Conservation (phyloP, 2,329 filamentous ascomycete genomes). For the Beauveria australis region DNA sequence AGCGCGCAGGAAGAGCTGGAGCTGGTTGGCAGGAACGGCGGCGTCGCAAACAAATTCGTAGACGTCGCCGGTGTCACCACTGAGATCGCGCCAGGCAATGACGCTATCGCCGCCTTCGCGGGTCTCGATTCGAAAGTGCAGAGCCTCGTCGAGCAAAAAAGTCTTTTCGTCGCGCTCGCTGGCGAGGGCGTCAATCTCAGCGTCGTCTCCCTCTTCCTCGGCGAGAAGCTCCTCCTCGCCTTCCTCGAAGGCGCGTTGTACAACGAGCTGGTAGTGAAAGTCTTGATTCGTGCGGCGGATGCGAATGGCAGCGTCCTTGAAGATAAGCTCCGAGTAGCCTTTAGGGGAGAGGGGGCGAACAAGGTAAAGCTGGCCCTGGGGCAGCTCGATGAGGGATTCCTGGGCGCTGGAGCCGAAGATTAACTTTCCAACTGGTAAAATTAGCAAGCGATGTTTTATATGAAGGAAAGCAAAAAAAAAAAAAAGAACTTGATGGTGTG, state of each 20-base stretch:
- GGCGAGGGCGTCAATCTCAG: conserved; percentile 62
- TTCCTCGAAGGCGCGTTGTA: conserved; percentile 95
- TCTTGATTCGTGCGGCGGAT: conserved; percentile 91
- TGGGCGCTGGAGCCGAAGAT: conserved; percentile 83
- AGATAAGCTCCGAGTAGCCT: conserved; percentile 97
- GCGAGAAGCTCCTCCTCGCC: conserved; percentile 87
- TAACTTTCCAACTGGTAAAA: conserved; percentile 68
- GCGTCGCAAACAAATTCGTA: conserved; percentile 95
- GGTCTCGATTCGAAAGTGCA: conserved; percentile 80
- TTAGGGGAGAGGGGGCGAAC: conserved; percentile 93
- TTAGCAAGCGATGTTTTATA: background rate
- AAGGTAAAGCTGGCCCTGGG: conserved; percentile 93
- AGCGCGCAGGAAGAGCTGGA: conserved; percentile 71
- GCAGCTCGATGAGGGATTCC: conserved; percentile 87
- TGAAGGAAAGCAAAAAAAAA: background rate
- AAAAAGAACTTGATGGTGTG: background rate
- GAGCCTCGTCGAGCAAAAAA: conserved; percentile 85
- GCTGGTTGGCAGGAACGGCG: conserved; percentile 59
- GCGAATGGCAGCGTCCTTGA: conserved; percentile 89
- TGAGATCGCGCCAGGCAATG: conserved; percentile 90
- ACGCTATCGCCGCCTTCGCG: conserved; percentile 75
- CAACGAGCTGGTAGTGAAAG: conserved; percentile 93
- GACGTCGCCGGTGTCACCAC: conserved; percentile 87
- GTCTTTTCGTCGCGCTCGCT: conserved; percentile 93
- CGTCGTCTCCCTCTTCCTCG: conserved; percentile 82